A percentile compares a stretch with the other conserved stretches of the same genome.
These are phyloP conservation scores for Hymenoscyphus scutula DNA, from an alignment of 2,329 filamentous ascomycete species.

Conservation along the genomic window DNA sequence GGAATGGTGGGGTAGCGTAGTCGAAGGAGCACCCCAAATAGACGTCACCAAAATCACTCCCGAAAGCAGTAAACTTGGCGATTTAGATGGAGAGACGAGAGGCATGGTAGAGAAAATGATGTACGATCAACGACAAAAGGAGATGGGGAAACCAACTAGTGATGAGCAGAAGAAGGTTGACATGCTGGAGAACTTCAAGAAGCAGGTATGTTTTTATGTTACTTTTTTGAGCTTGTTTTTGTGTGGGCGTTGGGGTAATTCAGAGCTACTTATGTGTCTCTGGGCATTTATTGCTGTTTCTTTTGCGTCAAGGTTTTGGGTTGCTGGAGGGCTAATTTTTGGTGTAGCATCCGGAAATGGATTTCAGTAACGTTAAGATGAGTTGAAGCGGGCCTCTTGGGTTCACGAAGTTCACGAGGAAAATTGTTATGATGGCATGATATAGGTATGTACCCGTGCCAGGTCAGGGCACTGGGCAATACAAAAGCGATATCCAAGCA, in stretches of 20 bases:
- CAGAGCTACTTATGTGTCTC: no score
- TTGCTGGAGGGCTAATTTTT: conserved; percentile 11
- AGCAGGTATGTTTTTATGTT: conserved; percentile 2
- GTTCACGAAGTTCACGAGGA: neutral
- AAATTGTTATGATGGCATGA: neutral
- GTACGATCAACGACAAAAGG: conserved; percentile 98
- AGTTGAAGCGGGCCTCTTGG: conserved; percentile 39
- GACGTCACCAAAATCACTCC: conserved; percentile 94
- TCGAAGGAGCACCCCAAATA: conserved; percentile 83
- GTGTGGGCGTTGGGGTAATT: neutral
- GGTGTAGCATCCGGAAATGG: conserved; percentile 60
- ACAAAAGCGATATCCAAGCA: neutral
- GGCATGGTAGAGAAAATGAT: conserved; percentile 99
- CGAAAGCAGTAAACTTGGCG: conserved; percentile 85
- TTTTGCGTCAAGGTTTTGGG: no score
- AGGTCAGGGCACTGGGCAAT: neutral
- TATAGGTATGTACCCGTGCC: neutral
- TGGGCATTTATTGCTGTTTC: no score
- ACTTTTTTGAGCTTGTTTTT: neutral
- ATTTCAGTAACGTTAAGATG: conserved; percentile 69
- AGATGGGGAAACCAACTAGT: conserved; percentile 80
- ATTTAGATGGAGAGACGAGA: conserved; percentile 91
- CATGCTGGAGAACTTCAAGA: conserved; percentile 88
- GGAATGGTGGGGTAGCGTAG: conserved; percentile 96
- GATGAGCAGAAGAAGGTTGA: conserved; percentile 96